phyloP scores from a whole-genome alignment of 441 rosid genomes.

The Jatropha multifida region DNA sequence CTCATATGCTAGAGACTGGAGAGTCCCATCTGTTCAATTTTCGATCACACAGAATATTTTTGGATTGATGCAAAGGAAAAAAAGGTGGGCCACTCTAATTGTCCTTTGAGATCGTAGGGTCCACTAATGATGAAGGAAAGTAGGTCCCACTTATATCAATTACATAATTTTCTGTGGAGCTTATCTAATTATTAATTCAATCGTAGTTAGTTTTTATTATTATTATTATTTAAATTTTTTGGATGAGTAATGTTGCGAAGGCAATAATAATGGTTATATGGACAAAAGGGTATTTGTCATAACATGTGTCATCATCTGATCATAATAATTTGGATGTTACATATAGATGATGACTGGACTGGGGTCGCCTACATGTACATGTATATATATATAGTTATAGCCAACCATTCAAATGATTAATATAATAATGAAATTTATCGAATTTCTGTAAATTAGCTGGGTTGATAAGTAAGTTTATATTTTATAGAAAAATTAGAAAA shows the following conservation, averaged over 20 bases:
- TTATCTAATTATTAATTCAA: constrained; percentile 28
- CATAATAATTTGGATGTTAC: constrained; percentile 39
- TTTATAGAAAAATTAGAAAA: too few species aligned
- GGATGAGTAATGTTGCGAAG: constrained; percentile 23
- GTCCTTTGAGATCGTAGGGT: constrained; percentile 20
- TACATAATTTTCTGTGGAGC: constrained; percentile 3
- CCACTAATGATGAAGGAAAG: constrained; percentile 41
- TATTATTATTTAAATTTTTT: constrained; percentile 8
- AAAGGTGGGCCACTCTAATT: not conserved
- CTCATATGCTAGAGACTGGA: not conserved
- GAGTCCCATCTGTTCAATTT: constrained; percentile 27
- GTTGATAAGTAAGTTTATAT: too few species aligned
- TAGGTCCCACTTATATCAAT: constrained; percentile 21
- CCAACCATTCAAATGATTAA: constrained; percentile 32
- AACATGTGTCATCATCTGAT: constrained; percentile 30
- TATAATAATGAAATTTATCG: constrained; percentile 11
- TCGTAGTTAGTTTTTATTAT: not conserved
- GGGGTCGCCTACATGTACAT: constrained; percentile 27
- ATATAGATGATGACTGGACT: constrained; percentile 41
- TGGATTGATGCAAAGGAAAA: constrained; percentile 21
- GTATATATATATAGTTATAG: not conserved
- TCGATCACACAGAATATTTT: constrained; percentile 36
- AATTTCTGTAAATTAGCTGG: not conserved
- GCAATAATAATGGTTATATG: constrained; percentile 38
- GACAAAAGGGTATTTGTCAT: constrained; percentile 48